Conservation (phyloP, 164 flowering plant genomes). For the Annona cherimola region DNA sequence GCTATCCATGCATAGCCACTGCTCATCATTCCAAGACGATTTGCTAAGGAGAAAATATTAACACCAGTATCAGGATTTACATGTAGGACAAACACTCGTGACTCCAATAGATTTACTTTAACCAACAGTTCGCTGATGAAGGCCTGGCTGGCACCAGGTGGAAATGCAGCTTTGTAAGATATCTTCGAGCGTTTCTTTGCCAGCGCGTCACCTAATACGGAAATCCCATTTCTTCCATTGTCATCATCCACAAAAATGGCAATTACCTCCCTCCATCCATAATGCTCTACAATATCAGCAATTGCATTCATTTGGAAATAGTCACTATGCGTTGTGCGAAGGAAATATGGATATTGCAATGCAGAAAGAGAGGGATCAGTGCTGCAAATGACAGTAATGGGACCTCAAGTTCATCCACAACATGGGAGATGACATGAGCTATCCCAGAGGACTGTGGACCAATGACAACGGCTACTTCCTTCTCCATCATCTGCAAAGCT, state of each 20-base stretch:
- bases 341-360: slow-evolving; percentile 65
- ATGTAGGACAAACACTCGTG: slow-evolving; percentile 79
- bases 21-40: slow-evolving; percentile 56
- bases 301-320: slow-evolving; percentile 75
- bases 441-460: slow-evolving; percentile 92
- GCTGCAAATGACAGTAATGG: slow-evolving; percentile 84
- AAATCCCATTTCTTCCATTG: slow-evolving; percentile 72
- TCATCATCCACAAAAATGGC: slow-evolving; percentile 87
- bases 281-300: slow-evolving; percentile 56
- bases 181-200: slow-evolving; percentile 67
- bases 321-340: slow-evolving; percentile 76
- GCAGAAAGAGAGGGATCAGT: slow-evolving; percentile 81
- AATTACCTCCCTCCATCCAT: slow-evolving; percentile 77
- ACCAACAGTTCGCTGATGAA: slow-evolving; percentile 44
- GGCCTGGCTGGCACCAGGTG: slow-evolving; percentile 41
- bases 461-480: slow-evolving; percentile 63
- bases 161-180: slow-evolving; percentile 64
- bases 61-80: slow-evolving; percentile 77
- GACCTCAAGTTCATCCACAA: slow-evolving; percentile 65
- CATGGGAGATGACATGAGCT: slow-evolving; percentile 75
- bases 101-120: slow-evolving; percentile 66
- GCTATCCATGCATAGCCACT: slow-evolving; percentile 87
- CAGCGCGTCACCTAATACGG: slow-evolving; percentile 70
- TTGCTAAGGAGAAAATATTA: slow-evolving; percentile 51
- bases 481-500: slow-evolving; percentile 76